Percentiles rank a stretch among this genome's conserved stretches.
Conservation (phyloP, 2,329 filamentous ascomycete species). For the Claviceps humidiphila region DNA sequence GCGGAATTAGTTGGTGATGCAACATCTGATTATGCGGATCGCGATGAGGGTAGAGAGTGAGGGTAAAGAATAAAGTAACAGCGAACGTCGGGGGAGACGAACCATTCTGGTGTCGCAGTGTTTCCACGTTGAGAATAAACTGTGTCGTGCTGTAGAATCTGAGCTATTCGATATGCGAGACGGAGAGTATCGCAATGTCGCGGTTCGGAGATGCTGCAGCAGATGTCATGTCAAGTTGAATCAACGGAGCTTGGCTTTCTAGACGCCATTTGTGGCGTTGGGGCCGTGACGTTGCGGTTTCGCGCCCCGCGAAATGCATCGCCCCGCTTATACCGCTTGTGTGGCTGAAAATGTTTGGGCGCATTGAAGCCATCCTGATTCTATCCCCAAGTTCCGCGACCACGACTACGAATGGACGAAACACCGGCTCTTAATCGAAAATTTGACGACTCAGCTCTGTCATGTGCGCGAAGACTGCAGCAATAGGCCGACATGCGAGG, state of each 20-base stretch:
- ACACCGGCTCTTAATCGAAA: too few relatives aligned
- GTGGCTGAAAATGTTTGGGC: not conserved
- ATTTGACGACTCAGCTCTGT: too few relatives aligned
- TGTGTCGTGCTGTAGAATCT: not conserved
- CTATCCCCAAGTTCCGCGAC: too few relatives aligned
- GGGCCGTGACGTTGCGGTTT: not conserved
- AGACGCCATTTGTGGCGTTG: too few relatives aligned
- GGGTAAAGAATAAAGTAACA: not conserved
- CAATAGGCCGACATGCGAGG: conserved; percentile 15
- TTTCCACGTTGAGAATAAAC: not conserved
- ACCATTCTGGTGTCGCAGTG: not conserved
- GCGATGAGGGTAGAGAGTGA: not conserved
- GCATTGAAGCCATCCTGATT: too few relatives aligned
- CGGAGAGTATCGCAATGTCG: not conserved
- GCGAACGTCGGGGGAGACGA: not conserved
- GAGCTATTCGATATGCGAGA: not conserved
- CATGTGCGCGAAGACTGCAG: not conserved
- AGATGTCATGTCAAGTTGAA: too few relatives aligned
- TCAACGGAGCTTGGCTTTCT: too few relatives aligned
- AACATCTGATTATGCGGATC: not conserved
- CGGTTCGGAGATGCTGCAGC: not conserved
- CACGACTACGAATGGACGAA: too few relatives aligned
- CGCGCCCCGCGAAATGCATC: conserved; percentile 16
- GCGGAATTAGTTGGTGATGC: not conserved
- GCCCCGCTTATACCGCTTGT: conserved; percentile 10